phyloP scores from a whole-genome alignment of 768 basidiomycete species.

The Suillus subalutaceus region DNA sequence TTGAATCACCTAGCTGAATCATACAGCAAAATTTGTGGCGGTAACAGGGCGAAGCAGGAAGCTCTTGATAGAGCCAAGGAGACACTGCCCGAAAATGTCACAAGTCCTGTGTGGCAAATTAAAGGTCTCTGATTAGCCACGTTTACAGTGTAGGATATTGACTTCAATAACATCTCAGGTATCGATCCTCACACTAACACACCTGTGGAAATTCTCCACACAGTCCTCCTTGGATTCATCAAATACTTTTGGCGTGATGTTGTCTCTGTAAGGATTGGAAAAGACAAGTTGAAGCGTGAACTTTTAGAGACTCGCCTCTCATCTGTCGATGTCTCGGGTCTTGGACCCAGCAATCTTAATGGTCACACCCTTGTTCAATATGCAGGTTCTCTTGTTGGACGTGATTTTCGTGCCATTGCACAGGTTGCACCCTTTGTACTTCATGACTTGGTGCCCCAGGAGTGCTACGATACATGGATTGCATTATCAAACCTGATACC shows the following conservation, averaged over 20 bases:
- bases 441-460: constrained; percentile 18
- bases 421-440: constrained; percentile 21
- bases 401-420: constrained; percentile 22
- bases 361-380: constrained; percentile 24
- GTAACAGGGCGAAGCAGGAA: constrained; percentile 12
- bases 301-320: constrained; percentile 10
- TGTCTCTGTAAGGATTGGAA: constrained; percentile 5
- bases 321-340: constrained; percentile 18
- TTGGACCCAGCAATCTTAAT: constrained; percentile 8
- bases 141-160: background rate
- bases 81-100: constrained; percentile 1
- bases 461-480: constrained; percentile 35
- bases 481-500: constrained; percentile 36
- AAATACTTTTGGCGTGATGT: constrained; percentile 27
- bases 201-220: constrained; percentile 27
- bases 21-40: background rate
- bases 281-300: constrained; percentile 9
- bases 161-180: constrained; percentile 13
- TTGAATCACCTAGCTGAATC: constrained; percentile 7
- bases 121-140: constrained; percentile 9
- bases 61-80: background rate
- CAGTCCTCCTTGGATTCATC: constrained; percentile 24
- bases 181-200: constrained; percentile 24
- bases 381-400: constrained; percentile 21
- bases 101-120: constrained; percentile 16